Evolutionary conservation across 2,329 filamentous ascomycete species (phyloP).

Genomic region (Mycocentrospora acerina): DNA sequence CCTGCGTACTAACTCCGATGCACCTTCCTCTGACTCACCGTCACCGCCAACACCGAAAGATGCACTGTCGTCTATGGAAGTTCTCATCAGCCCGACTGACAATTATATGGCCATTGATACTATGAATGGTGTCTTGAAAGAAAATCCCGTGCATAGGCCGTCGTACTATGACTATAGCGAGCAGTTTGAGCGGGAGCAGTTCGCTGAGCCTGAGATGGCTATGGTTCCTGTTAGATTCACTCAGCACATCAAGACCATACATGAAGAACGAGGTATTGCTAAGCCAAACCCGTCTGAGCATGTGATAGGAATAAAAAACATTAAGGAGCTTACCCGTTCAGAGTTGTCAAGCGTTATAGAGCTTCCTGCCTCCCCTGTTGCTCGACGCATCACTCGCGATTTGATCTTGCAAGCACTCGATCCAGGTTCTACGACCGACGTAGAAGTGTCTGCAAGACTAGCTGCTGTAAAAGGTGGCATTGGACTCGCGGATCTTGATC

Average conservation of each 20-base stretch:
- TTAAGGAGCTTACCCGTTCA: slow-evolving; percentile 8
- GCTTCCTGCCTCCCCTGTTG: slow-evolving; percentile 36
- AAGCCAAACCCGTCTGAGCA: slow-evolving; percentile 6
- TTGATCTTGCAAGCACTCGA: slow-evolving; percentile 31
- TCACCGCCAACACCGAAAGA: slow-evolving; percentile 48
- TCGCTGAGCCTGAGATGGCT: slow-evolving; percentile 15
- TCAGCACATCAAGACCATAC: slow-evolving; percentile 45
- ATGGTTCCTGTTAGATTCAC: slow-evolving; percentile 42
- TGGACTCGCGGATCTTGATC: slow-evolving; percentile 1
- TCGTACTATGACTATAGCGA: slow-evolving; percentile 43
- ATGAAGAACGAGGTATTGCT: slow-evolving; percentile 38
- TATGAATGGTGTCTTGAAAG: slow-evolving; percentile 31
- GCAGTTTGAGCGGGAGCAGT: slow-evolving; percentile 34
- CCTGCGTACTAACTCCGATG: slow-evolving; percentile 41
- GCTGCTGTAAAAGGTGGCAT: not conserved
- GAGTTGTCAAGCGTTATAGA: slow-evolving; percentile 19
- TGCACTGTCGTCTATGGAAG: slow-evolving; percentile 37
- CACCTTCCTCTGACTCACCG: slow-evolving; percentile 47
- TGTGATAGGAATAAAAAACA: not conserved
- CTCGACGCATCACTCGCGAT: slow-evolving; percentile 35
- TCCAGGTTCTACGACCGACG: slow-evolving; percentile 29
- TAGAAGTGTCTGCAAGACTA: slow-evolving; percentile 13
- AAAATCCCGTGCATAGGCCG: slow-evolving; percentile 12
- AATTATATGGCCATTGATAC: slow-evolving; percentile 29
- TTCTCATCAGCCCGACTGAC: slow-evolving; percentile 19